A percentile compares a stretch with the other conserved stretches of the same genome.
Evolutionary conservation across 1,139 yeast species (phyloP).

Genomic region (Kodamaea plutei): DNA sequence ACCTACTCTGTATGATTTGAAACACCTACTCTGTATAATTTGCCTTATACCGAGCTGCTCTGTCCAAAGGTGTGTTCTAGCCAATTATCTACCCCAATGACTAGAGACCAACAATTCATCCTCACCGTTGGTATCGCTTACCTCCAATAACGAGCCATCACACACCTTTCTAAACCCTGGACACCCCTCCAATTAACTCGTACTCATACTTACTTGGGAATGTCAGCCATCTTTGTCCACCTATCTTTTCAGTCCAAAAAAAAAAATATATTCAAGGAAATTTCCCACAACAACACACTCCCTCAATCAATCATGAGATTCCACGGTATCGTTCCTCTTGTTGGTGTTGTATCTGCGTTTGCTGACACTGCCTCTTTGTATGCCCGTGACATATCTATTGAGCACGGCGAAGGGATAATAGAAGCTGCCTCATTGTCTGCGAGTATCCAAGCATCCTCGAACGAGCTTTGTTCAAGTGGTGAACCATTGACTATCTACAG

Average conservation of each 20-base stretch:
- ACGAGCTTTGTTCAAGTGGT: constrained; percentile 15
- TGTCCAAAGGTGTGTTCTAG: too few species aligned
- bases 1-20: too few species aligned
- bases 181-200: neutral
- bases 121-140: too few species aligned
- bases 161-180: too few species aligned
- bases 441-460: constrained; percentile 15
- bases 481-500: constrained; percentile 21
- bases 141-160: too few species aligned
- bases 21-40: too few species aligned
- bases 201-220: constrained; percentile 50
- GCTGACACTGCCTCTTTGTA: constrained; percentile 31
- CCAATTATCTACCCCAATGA: too few species aligned
- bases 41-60: too few species aligned
- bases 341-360: constrained; percentile 21
- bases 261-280: neutral
- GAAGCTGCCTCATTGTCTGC: constrained; percentile 16
- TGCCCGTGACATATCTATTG: constrained; percentile 15
- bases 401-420: constrained; percentile 14
- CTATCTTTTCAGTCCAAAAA: neutral
- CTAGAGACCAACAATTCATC: too few species aligned
- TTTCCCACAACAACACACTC: too few species aligned
- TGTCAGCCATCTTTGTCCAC: constrained; percentile 49
- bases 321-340: constrained; percentile 11
- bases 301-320: constrained; percentile 18